Evolutionary conservation across 2,329 filamentous ascomycete genomes (phyloP).

Genomic region (Pseudogymnoascus sp.): DNA sequence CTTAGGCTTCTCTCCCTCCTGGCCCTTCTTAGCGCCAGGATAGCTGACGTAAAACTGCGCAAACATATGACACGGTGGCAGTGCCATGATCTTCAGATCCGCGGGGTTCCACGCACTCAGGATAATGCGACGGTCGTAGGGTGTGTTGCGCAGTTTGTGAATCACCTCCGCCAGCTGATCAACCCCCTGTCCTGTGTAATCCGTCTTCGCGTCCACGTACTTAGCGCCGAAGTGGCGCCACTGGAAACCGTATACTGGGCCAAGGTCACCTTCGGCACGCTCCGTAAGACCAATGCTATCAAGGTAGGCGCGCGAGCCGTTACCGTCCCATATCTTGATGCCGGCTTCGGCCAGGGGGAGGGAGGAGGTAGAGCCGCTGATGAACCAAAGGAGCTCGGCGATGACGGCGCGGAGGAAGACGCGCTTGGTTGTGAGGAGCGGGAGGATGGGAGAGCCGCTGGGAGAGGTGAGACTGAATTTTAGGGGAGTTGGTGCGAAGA

Average conservation of each 20-base stretch:
- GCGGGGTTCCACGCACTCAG: conserved; percentile 89
- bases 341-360: conserved; percentile 66
- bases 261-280: conserved; percentile 80
- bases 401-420: conserved; percentile 88
- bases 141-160: conserved; percentile 70
- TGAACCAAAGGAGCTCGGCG: conserved; percentile 92
- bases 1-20: conserved; percentile 36
- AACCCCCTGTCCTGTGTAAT: conserved; percentile 82
- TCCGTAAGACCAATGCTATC: conserved; percentile 75
- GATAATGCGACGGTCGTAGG: conserved; percentile 85
- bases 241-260: conserved; percentile 96
- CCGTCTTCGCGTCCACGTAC: conserved; percentile 68
- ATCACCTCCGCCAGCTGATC: conserved; percentile 92
- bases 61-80: conserved; percentile 96
- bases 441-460: conserved; percentile 57
- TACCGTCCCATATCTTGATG: conserved; percentile 98
- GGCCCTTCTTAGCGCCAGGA: conserved; percentile 22
- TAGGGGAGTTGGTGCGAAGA: conserved; percentile 80
- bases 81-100: conserved; percentile 78
- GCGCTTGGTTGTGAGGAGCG: conserved; percentile 93
- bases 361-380: conserved; percentile 76
- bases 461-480: conserved; percentile 72
- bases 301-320: conserved; percentile 83
- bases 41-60: conserved; percentile 63
- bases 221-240: conserved; percentile 97